Percentiles rank a stretch among this genome's conserved stretches.
These are phyloP conservation scores for Pseudocercospora cruenta DNA, from an alignment of 2,329 filamentous ascomycete genomes.

Conservation along the genomic window DNA sequence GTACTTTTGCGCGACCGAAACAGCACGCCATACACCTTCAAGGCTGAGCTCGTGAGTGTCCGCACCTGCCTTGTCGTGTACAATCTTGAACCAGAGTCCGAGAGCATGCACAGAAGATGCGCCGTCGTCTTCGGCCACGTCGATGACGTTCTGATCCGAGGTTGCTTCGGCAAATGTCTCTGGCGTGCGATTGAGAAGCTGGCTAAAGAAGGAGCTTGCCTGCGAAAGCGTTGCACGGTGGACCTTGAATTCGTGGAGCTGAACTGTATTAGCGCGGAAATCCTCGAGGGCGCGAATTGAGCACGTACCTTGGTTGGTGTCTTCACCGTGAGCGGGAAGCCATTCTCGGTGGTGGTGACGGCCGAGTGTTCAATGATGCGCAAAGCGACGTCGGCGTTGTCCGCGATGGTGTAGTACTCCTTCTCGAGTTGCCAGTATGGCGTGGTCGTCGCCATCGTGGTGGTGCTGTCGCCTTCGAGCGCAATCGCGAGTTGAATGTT, in stretches of 20 bases:
- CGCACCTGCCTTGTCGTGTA: conserved; percentile 12
- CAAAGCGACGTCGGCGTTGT: conserved; percentile 22
- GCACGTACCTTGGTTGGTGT: neutral
- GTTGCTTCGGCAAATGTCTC: conserved; percentile 7
- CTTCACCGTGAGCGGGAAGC: conserved; percentile 13
- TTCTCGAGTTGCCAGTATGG: conserved; percentile 24
- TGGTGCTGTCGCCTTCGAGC: neutral
- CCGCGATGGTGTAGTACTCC: conserved; percentile 23
- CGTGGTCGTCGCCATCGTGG: conserved; percentile 3
- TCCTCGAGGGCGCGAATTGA: neutral
- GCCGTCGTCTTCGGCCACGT: conserved; percentile 20
- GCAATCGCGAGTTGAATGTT: neutral
- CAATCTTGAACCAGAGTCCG: conserved; percentile 24
- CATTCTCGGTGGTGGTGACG: conserved; percentile 5
- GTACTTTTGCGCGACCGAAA: conserved; percentile 25
- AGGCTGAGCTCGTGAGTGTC: conserved; percentile 11
- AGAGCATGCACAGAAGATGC: conserved; percentile 3
- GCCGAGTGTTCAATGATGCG: conserved; percentile 22
- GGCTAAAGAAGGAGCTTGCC: conserved; percentile 11
- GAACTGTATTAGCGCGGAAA: neutral
- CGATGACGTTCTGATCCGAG: conserved; percentile 6
- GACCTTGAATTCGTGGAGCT: conserved; percentile 25
- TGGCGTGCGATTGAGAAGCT: conserved; percentile 16
- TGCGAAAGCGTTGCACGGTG: conserved; percentile 11
- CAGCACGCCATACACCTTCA: conserved; percentile 23